These are phyloP conservation scores for Eucalyptus marginata DNA, from an alignment of 345 rosid genomes.

Conservation along the genomic window DNA sequence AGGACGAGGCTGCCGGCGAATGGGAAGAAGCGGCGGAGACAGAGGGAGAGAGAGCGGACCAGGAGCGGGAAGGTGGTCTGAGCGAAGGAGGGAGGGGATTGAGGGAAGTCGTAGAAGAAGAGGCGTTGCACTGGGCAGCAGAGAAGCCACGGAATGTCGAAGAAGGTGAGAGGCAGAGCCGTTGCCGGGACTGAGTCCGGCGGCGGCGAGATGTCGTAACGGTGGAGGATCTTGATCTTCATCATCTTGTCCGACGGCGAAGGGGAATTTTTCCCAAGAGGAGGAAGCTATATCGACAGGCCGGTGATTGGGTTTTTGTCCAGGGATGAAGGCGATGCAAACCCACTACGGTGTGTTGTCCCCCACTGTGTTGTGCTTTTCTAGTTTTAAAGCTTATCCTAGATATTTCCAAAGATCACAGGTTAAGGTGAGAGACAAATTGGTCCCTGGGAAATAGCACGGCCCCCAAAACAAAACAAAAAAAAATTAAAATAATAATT, in stretches of 20 bases:
- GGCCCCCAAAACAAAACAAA: no score
- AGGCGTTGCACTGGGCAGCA: slow-evolving; percentile 5
- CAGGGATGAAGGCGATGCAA: not conserved
- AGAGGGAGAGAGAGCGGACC: slow-evolving; percentile 26
- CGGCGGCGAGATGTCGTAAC: slow-evolving; percentile 16
- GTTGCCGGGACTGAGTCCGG: slow-evolving; percentile 10
- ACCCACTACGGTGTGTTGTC: not conserved
- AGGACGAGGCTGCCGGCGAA: slow-evolving; percentile 5
- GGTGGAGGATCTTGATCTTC: not conserved
- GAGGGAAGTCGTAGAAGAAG: slow-evolving; percentile 20
- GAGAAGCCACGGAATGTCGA: slow-evolving; percentile 15
- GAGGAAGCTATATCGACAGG: not conserved
- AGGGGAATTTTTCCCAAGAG: not conserved
- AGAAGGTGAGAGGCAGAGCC: slow-evolving; percentile 23
- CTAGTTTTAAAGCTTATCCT: not conserved
- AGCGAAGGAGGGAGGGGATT: slow-evolving; percentile 11
- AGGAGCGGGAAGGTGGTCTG: slow-evolving; percentile 20
- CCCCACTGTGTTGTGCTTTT: not conserved
- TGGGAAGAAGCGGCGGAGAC: slow-evolving; percentile 38
- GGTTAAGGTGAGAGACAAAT: not conserved
- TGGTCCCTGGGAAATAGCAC: not conserved
- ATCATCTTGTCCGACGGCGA: not conserved
- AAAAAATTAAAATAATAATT: no score
- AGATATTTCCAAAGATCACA: not conserved
- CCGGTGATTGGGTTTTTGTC: not conserved